Evolutionary conservation across 1,284 basidiomycete species (phyloP), one percentile per base, ranked within the genome.

Genomic region (Kwoniella shivajii): DNA sequence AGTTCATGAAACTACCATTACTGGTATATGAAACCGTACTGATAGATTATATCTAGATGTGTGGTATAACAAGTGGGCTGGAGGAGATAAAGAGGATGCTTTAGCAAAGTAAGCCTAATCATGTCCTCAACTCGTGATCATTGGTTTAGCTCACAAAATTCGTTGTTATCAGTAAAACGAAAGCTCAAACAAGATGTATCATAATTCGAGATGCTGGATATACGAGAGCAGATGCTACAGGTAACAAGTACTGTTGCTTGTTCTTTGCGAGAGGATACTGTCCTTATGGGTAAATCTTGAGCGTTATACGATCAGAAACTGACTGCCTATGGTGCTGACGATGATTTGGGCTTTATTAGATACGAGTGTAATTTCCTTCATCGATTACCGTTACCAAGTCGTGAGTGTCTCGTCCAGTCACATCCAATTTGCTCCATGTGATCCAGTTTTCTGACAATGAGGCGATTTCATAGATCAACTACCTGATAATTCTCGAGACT

Each of bases 11-110:
- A n/a, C 10, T 10, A n/a, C 34, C 34, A 24, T 5, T 6, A 20
- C 39, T 20, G 33, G 33, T n/a, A 22, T n/a, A 16, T 13, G 16
- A 24, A 36, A 36, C 16, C 11, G 7, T n/a, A 26, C 18, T 22
- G 51, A 56, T 22, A 18, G 43, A 67, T 77, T 50, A 66, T 54
- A 48, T 54, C 50, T 68, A 92, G 94, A 98, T 77, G 90, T 96
- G 57, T 98, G 95, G 95, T 98, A 98, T 79, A 96, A 98, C 79
- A 98, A 98, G 80, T 98, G 93, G 91, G 92, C 93, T 34, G 89
- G 93, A 61, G 92, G 92, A 56, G 92, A 96, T 74, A 84, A 90
- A 49, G 93, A 95, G 77, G 93, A 96, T 72, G 89, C 86, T 60
- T 90, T 94, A 71, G 93, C 91, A 42, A 92, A 90, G 88, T 92